Evolutionary conservation across 2,329 filamentous ascomycete species (phyloP), one percentile per base, ranked within the genome.

Genomic region (Hypocrella siamensis): DNA sequence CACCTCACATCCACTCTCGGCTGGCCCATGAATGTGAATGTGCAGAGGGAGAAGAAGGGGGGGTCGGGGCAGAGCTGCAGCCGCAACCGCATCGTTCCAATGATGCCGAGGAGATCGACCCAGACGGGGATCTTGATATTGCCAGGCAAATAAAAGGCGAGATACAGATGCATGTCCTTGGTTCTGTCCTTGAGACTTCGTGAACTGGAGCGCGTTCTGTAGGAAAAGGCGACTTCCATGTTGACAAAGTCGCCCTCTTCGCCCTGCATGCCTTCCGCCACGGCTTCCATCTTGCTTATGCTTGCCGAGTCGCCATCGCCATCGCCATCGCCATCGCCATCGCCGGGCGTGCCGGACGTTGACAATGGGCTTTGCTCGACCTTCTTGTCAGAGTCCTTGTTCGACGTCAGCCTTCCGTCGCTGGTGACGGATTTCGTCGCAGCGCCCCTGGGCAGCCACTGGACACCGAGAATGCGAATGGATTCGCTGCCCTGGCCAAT

Each of bases 181-280:
- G 81, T 80, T 44, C 79, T 78, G 12, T 75, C 67, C 38, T 78
- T 76, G 31, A 81, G 58, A 3, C 66, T 70, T 39, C 69, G 72
- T 19, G 66, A 65, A 7, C 65, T 68, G 1, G 70, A 67, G 19
- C 74, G 64, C 8, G 74, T 70, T 22, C 75, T 65, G 49, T 85
- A 86, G 2, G 79, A 74, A 43, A 85, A 77, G 0, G 76, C 77
- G 12, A 84, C 58, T 46, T 86, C 80, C 32, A 85, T 54, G 44
- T 85, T 85, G 48, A 84, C 66, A 43, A 84, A 84, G 40, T 83
- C 78, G 9, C 79, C 79, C 46, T 83, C 76, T 49, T 83, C 79
- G 3, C 75, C 78, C 42, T 80, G 73, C 74, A 82, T 78, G 2
- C 74, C 75, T 42, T 75, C 64, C 3, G 52, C 52, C 15, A 57